Base-by-base conservation (phyloP, 192 early-diverging fungal species). In the Allomyces arbusculus region DNA sequence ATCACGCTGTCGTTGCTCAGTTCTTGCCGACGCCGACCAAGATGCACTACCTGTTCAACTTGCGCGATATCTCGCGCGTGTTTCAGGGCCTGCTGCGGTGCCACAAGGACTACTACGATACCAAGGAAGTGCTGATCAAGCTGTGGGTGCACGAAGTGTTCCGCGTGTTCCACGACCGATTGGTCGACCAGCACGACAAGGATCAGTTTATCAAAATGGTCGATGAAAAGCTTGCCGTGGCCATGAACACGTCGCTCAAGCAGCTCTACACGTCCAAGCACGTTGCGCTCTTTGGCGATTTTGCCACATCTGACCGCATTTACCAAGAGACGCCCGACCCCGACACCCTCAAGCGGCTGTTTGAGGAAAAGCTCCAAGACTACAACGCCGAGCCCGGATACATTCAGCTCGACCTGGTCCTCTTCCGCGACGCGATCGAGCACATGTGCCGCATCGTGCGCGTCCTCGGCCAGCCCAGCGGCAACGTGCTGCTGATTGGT, bases 361-460 rank as follows among this genome's bases (percentile, higher is more conserved):
- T 86, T 66, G 93, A 91, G 23, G 87, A 95, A 44, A 82, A 96
- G 44, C 91, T 93, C 73, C 90, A 92, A 55, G 98, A 98, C 70
- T 98, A 94, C 76, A 95, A 99, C 76, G 97, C 98, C 77, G 97
- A 99, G n/a, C 71, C 75, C 78, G 82, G 97, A 44, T 95, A 98
- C 74, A 90, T 94, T 12, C 91, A 83, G 50, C 50, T 58, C 50
- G 50, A 58, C 10, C 80, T 99, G 58, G 94, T 97, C 1, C 75
- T 99, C 61, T 99, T 99, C 76, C 89, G 98, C 72, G 91, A 95
- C 73, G 95, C 92, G 12, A 76, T 99, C 66, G 95, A 99, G 62
- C 97, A 99, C 64, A 91, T 94, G 23, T 76, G 98, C 44, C 84
- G 95, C 69, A 96, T 99, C 65, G 94, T 98, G 75, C 87, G 97